Evolutionary conservation across 768 basidiomycete genomes (phyloP).

Genomic region (Lactarius sp.): DNA sequence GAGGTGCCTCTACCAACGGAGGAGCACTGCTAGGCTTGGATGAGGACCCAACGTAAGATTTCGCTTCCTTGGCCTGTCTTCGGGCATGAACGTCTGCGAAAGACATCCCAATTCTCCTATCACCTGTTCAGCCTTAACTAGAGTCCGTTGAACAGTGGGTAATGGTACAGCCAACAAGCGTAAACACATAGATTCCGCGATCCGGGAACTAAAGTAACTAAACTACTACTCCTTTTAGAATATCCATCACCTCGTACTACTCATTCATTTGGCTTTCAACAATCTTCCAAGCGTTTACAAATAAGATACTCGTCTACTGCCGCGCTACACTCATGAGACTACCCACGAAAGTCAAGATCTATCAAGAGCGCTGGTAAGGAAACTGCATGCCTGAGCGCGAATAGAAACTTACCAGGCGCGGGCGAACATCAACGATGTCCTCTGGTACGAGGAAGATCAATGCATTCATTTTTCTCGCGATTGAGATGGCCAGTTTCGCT

Average conservation of each 20-base stretch:
- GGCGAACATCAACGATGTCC: slow-evolving; percentile 91
- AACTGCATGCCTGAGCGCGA: neutral
- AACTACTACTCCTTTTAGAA: slow-evolving; percentile 7
- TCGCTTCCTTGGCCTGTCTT: slow-evolving; percentile 19
- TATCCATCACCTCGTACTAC: neutral
- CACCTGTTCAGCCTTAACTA: neutral
- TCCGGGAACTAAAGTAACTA: slow-evolving; percentile 1
- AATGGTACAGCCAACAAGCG: slow-evolving; percentile 25
- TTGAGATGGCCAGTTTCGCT: slow-evolving; percentile 98
- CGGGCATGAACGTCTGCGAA: slow-evolving; percentile 15
- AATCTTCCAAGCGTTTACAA: neutral
- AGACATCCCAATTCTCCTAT: slow-evolving; percentile 7
- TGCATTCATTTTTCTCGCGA: slow-evolving; percentile 96
- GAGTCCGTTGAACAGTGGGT: neutral
- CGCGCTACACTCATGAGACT: slow-evolving; percentile 76
- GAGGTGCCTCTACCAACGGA: neutral
- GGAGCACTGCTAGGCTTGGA: neutral
- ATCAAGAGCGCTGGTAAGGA: slow-evolving; percentile 6
- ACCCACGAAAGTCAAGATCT: slow-evolving; percentile 95
- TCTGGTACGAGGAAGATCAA: slow-evolving; percentile 96
- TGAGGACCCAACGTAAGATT: slow-evolving; percentile 13
- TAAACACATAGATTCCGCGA: slow-evolving; percentile 21
- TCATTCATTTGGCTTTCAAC: slow-evolving; percentile 1
- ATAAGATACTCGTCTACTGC: slow-evolving; percentile 28
- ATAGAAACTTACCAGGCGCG: slow-evolving; percentile 58